Evolutionary conservation across 192 early-diverging fungal genomes (phyloP).

Genomic region (Chytriomyces sp.): DNA sequence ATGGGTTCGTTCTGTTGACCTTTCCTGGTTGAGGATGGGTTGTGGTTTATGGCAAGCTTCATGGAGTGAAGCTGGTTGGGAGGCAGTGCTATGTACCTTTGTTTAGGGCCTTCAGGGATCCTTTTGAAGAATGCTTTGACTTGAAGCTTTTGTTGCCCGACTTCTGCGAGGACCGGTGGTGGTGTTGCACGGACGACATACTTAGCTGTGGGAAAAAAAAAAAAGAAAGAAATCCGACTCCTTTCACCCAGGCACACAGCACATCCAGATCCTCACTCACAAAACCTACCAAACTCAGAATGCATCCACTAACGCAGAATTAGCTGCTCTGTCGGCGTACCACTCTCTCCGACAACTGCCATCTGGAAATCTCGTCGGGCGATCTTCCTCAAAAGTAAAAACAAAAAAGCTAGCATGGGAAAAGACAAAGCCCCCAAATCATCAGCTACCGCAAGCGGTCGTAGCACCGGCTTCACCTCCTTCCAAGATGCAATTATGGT

Average conservation of each 20-base stretch:
- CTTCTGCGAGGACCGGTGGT: slow-evolving; percentile 79
- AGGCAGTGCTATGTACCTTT: slow-evolving; percentile 65
- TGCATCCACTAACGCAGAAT: too few relatives aligned
- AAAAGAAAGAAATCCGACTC: neutral
- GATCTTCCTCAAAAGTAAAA: neutral
- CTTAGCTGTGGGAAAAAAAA: neutral
- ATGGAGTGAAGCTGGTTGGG: neutral
- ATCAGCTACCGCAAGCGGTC: neutral
- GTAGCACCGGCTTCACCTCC: slow-evolving; percentile 9
- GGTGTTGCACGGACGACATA: slow-evolving; percentile 3
- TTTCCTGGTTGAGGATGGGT: slow-evolving; percentile 38
- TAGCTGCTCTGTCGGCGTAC: too few relatives aligned
- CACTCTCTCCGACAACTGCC: too few relatives aligned
- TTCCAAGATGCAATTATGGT: slow-evolving; percentile 16
- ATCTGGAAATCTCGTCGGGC: neutral
- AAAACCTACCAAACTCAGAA: too few relatives aligned
- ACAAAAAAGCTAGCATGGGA: neutral
- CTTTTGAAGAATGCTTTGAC: slow-evolving; percentile 87
- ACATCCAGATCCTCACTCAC: too few relatives aligned
- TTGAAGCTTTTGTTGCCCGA: slow-evolving; percentile 98
- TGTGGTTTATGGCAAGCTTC: neutral
- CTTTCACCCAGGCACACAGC: too few relatives aligned
- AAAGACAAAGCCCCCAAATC: neutral
- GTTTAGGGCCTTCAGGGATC: slow-evolving; percentile 72
- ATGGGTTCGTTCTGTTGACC: slow-evolving; percentile 34